Evolutionary conservation across 768 basidiomycete species (phyloP).

Genomic region (Leccinum olivaceopallidum): DNA sequence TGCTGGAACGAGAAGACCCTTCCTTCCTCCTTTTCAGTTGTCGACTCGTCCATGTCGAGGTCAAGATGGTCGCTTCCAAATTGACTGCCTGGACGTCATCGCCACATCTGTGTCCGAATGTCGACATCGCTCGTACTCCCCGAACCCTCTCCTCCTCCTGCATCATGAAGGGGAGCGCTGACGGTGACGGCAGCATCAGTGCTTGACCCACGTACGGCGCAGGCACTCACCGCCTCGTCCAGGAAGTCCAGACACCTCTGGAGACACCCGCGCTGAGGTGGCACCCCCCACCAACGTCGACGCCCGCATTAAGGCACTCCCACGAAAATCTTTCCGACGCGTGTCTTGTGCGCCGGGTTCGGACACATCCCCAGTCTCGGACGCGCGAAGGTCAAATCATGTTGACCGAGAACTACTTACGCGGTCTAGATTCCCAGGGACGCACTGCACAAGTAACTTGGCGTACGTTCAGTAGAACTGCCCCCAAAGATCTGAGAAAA

Average conservation of each 20-base stretch:
- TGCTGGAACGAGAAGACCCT: neutral
- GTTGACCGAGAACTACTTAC: conserved; percentile 22
- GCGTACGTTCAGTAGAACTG: conserved; percentile 22
- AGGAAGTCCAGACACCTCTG: conserved; percentile 64
- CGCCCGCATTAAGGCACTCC: conserved; percentile 55
- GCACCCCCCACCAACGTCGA: conserved; percentile 43
- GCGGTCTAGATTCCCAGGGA: conserved; percentile 31
- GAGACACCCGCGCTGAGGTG: conserved; percentile 59
- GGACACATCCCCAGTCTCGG: conserved; percentile 46
- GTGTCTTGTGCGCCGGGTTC: conserved; percentile 38
- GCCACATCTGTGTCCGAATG: neutral
- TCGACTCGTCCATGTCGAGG: conserved; percentile 30
- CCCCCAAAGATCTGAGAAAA: neutral
- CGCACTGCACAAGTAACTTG: conserved; percentile 26
- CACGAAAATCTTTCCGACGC: conserved; percentile 64
- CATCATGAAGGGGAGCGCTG: neutral
- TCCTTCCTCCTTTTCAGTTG: conserved; percentile 8
- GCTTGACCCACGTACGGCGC: neutral
- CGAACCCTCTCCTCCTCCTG: neutral
- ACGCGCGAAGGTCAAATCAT: neutral
- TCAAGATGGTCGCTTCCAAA: neutral
- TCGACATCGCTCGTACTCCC: conserved; percentile 10
- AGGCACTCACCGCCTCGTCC: conserved; percentile 18
- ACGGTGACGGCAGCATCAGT: no score
- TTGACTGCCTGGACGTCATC: conserved; percentile 25